Evolutionary conservation across 352 stramenopile genomes (phyloP), one percentile per base, ranked within the genome.

Genomic region (Lagenidium sp.): DNA sequence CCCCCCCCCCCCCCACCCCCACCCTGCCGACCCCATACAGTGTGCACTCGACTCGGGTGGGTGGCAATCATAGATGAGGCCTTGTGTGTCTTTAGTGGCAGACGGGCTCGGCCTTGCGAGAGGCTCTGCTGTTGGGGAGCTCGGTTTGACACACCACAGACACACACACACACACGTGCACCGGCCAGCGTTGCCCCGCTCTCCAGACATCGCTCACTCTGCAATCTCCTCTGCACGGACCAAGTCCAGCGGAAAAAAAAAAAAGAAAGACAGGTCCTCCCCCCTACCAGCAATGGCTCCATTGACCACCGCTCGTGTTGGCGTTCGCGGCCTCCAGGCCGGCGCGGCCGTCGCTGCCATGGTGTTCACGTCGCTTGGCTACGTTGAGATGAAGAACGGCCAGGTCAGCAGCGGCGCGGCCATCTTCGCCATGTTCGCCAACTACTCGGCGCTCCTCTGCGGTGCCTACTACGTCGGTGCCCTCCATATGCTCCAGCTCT

Each of bases 291-390:
- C 20, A 53, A 44, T 40, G 24, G 38, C 25, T 20, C 54, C 26
- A 44, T 65, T 35, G 62, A n/a, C 53, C 6, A 32, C 47, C 2
- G 31, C 44, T 0, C 61, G 49, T 19, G 19, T 63, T 4, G 49
- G 35, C 16, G 45, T 64, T 11, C 63, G 63, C 25, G 57, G 41
- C 2, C 50, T 68, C 19, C 63, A 74, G 48, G 47, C 34, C 18
- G 31, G 62, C 7, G 59, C 46, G 37, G 47, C 44, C n/a, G 28
- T 74, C 18, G 39, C 57, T 12, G 53, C 44, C 41, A 68, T 74
- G 56, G 65, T 74, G 50, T 70, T 70, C 57, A 65, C 49, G 36
- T 70, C 57, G 39, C 53, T 68, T 21, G 63, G 63, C 36, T 74
- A 68, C 53, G 66, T 70, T 43, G 50, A 70, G 50, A 66, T 60